Evolutionary conservation across 2,329 filamentous ascomycete species (phyloP).

Genomic region (Aphanocladium album): DNA sequence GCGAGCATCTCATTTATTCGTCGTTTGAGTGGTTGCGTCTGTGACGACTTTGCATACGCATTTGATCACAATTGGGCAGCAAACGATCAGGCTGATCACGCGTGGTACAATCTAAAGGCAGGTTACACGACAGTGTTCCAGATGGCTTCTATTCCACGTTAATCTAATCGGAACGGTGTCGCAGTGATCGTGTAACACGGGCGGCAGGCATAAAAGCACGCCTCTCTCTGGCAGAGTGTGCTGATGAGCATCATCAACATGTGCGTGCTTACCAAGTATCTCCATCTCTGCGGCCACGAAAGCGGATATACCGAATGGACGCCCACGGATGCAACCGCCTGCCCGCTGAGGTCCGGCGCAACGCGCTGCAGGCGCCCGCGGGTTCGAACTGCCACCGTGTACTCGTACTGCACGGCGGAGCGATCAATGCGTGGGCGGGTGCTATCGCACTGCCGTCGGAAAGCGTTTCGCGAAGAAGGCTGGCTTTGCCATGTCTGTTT

Average conservation of each 20-base stretch:
- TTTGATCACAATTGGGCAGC: background rate
- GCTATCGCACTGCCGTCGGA: background rate
- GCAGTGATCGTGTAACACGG: background rate
- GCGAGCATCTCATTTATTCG: background rate
- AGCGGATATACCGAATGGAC: background rate
- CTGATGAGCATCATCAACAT: background rate
- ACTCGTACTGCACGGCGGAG: background rate
- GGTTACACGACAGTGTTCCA: background rate
- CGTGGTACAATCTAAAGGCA: background rate
- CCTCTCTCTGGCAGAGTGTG: background rate
- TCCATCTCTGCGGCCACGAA: conserved; percentile 2
- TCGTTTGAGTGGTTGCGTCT: background rate
- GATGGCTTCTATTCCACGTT: background rate
- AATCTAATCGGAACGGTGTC: background rate
- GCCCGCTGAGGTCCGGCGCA: background rate
- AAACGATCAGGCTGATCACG: conserved; percentile 1
- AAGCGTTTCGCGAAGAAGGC: background rate
- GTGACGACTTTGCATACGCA: background rate
- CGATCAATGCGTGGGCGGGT: background rate
- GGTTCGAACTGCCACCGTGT: background rate
- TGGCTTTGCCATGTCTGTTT: background rate
- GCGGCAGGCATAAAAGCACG: background rate
- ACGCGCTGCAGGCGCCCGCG: background rate
- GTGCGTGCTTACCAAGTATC: background rate
- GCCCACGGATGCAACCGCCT: background rate